phyloP scores from a whole-genome alignment of 2,329 filamentous ascomycete genomes.

The Neurospora sp. region DNA sequence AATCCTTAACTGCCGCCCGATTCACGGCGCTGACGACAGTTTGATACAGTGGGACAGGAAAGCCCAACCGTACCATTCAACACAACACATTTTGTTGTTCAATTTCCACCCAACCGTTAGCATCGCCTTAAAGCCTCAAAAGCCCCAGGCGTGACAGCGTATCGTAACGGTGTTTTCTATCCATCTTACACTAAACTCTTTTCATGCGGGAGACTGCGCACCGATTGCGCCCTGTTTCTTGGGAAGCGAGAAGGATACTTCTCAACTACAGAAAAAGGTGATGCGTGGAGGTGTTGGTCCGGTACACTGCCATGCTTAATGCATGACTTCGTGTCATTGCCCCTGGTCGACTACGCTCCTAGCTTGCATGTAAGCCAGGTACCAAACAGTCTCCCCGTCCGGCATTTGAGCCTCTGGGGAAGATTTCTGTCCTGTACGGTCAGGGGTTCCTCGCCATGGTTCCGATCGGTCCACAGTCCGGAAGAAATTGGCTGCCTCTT shows the following conservation, averaged over 20 bases:
- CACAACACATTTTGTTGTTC: neutral
- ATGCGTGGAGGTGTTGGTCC: neutral
- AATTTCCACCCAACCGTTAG: neutral
- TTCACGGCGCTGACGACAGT: slow-evolving; percentile 1
- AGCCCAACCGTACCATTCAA: neutral
- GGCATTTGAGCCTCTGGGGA: neutral
- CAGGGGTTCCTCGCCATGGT: neutral
- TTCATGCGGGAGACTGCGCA: neutral
- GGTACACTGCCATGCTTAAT: neutral
- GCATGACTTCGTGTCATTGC: neutral
- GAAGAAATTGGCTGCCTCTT: neutral
- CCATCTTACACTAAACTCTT: neutral
- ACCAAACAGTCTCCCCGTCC: neutral
- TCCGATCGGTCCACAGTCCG: neutral
- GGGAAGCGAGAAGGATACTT: neutral
- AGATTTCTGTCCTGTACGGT: neutral
- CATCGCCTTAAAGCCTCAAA: neutral
- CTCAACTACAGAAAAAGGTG: neutral
- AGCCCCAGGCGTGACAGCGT: neutral
- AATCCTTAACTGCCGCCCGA: slow-evolving; percentile 5
- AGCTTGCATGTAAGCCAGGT: neutral
- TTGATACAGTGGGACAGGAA: neutral
- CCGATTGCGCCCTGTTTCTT: neutral
- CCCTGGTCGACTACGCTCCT: neutral
- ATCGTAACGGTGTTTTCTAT: neutral